A percentile compares a stretch with the other conserved stretches of the same genome.
Evolutionary conservation across 2,329 filamentous ascomycete genomes (phyloP).

Genomic region (Xylaria digitata): DNA sequence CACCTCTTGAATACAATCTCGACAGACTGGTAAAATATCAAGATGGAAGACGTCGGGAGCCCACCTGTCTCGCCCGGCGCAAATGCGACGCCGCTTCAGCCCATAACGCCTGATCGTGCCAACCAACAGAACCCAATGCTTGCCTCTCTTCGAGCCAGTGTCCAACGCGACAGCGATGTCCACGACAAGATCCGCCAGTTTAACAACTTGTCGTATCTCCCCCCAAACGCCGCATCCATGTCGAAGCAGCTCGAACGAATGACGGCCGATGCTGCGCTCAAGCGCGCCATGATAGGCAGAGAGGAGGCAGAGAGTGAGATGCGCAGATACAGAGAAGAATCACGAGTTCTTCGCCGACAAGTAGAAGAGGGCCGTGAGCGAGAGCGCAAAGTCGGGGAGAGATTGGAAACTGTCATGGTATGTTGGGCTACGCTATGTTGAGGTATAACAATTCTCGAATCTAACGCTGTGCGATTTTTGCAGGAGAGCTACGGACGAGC

Average conservation of each 20-base stretch:
- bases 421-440: conserved; percentile 45
- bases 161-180: conserved; percentile 49
- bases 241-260: conserved; percentile 72
- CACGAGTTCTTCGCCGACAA: conserved; percentile 64
- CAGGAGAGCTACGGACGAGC: conserved; percentile 77
- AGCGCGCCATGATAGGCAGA: conserved; percentile 73
- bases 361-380: conserved; percentile 73
- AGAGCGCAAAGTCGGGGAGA: conserved; percentile 73
- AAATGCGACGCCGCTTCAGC: conserved; percentile 44
- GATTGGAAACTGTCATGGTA: conserved; percentile 77
- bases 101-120: conserved; percentile 47
- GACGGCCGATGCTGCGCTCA: conserved; percentile 72
- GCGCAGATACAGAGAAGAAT: conserved; percentile 71
- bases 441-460: conserved; percentile 3
- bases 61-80: conserved; percentile 42
- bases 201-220: conserved; percentile 46
- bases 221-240: conserved; percentile 42
- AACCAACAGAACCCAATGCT: conserved; percentile 46
- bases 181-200: conserved; percentile 53
- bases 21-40: conserved; percentile 30
- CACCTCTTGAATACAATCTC: background rate
- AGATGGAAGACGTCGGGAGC: conserved; percentile 44
- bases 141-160: conserved; percentile 38
- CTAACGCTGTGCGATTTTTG: conserved; percentile 27
- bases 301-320: conserved; percentile 79